These are phyloP conservation scores for Alliaria petiolata DNA, from an alignment of 345 rosid species.

Conservation along the genomic window DNA sequence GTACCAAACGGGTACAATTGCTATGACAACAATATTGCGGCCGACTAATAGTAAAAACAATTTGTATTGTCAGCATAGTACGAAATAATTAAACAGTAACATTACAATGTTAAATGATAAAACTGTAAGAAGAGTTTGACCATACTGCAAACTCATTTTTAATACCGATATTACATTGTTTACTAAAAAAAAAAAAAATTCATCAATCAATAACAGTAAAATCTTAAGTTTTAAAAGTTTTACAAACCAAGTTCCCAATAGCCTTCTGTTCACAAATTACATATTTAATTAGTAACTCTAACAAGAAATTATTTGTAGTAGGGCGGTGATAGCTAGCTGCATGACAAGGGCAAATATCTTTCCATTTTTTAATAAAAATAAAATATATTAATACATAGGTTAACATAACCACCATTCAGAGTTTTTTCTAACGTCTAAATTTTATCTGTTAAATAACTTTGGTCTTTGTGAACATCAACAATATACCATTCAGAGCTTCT, in stretches of 20 bases:
- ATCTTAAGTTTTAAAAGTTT: neutral
- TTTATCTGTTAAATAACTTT: too few relatives aligned
- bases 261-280: neutral
- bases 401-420: neutral
- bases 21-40: neutral
- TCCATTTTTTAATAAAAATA: neutral
- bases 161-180: too few relatives aligned
- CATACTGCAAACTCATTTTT: too few relatives aligned
- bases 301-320: neutral
- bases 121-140: neutral
- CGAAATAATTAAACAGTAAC: neutral
- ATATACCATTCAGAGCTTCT: too few relatives aligned
- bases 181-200: neutral
- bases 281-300: neutral
- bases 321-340: slow-evolving; percentile 18
- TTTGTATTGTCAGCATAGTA: slow-evolving; percentile 6
- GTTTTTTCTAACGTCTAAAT: too few relatives aligned
- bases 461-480: too few relatives aligned
- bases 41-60: neutral
- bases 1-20: neutral
- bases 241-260: neutral
- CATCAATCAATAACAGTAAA: neutral
- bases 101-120: neutral
- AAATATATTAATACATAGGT: neutral
- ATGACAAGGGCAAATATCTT: neutral